Conservation (phyloP, 1,139 yeast species). For the Taphrina communis region DNA sequence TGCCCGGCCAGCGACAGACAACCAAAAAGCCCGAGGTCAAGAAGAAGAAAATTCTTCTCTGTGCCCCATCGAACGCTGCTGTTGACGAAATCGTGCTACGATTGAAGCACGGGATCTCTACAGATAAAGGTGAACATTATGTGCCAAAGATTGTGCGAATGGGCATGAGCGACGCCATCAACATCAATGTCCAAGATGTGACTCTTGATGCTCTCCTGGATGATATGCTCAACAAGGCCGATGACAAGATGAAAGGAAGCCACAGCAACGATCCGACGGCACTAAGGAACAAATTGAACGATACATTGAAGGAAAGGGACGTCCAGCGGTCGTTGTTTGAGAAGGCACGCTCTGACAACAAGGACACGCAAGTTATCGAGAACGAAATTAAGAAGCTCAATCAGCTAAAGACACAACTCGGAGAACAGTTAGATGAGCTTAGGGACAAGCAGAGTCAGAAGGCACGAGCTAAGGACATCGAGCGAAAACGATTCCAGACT, state of each 20-base stretch:
- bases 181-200: conserved; percentile 77
- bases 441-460: conserved; percentile 74
- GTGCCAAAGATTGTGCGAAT: conserved; percentile 81
- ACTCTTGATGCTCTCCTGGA: conserved; percentile 90
- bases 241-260: conserved; percentile 50
- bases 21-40: conserved; percentile 47
- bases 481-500: conserved; percentile 74
- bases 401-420: conserved; percentile 68
- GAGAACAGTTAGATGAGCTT: conserved; percentile 75
- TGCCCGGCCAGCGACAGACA: conserved; percentile 50
- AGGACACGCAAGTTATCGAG: conserved; percentile 48
- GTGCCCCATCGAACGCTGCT: conserved; percentile 99
- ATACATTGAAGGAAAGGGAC: conserved; percentile 61
- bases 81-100: conserved; percentile 95
- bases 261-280: conserved; percentile 54
- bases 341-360: conserved; percentile 31
- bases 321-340: conserved; percentile 55
- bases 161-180: conserved; percentile 89
- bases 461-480: conserved; percentile 76
- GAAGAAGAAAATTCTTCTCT: conserved; percentile 67
- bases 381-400: conserved; percentile 53
- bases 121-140: conserved; percentile 57
- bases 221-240: conserved; percentile 57
- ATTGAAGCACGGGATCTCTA: conserved; percentile 71
- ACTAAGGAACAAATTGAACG: conserved; percentile 61